Percentiles rank a stretch among this genome's conserved stretches.
Conservation (phyloP, 2,329 filamentous ascomycete genomes). For the Xylariaceae sp. region DNA sequence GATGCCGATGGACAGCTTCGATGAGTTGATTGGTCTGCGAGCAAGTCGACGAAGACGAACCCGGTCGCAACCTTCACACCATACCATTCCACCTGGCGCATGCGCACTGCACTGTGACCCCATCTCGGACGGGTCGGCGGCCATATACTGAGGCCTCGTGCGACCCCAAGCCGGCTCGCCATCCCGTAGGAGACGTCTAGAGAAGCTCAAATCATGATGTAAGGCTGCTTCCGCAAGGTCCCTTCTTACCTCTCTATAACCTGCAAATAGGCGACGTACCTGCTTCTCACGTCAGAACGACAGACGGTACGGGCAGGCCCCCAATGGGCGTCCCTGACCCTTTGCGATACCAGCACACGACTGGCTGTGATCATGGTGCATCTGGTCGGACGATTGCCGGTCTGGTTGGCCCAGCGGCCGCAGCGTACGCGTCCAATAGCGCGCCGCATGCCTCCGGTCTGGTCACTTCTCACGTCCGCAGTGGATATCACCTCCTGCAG, state of each 20-base stretch:
- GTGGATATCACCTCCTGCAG: constrained; percentile 21
- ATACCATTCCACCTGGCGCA: too few species aligned
- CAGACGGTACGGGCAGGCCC: constrained; percentile 15
- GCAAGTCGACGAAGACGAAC: too few species aligned
- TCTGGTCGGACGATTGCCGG: constrained; percentile 4
- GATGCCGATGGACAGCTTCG: too few species aligned
- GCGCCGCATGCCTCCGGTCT: not conserved
- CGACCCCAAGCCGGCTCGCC: constrained; percentile 16
- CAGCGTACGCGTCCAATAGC: constrained; percentile 7
- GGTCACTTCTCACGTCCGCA: not conserved
- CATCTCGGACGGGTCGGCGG: constrained; percentile 14
- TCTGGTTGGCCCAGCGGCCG: constrained; percentile 15
- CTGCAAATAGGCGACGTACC: too few species aligned
- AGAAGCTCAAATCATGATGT: too few species aligned
- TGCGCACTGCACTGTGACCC: constrained; percentile 14
- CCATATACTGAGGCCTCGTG: constrained; percentile 23
- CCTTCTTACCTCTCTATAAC: too few species aligned
- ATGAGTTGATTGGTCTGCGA: too few species aligned
- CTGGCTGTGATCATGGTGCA: constrained; percentile 13
- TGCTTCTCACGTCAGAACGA: constrained; percentile 18
- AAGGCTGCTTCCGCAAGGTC: too few species aligned
- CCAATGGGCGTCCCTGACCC: too few species aligned
- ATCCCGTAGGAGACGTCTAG: constrained; percentile 10
- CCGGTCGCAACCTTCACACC: not conserved
- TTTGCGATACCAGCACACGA: too few species aligned